Evolutionary conservation across 2,329 filamentous ascomycete species (phyloP).

Genomic region (Exophiala calicioides): DNA sequence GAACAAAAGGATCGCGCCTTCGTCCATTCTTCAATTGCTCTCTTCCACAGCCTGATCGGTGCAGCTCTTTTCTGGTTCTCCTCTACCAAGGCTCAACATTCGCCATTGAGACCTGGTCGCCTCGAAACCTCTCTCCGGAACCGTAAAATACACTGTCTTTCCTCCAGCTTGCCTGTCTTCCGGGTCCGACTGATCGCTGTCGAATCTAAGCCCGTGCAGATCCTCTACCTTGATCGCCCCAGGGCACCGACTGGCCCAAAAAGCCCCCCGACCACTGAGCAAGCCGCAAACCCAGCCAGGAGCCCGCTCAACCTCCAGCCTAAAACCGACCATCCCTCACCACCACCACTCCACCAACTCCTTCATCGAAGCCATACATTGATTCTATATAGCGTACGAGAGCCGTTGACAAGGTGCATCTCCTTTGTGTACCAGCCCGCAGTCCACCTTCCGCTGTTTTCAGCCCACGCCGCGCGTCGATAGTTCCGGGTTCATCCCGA

Average conservation of each 20-base stretch:
- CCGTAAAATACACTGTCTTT: no score
- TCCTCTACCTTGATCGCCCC: slow-evolving; percentile 17
- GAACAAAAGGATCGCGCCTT: slow-evolving; percentile 31
- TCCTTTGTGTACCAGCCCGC: background rate
- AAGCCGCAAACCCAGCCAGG: slow-evolving; percentile 15
- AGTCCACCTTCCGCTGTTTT: background rate
- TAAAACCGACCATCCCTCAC: slow-evolving; percentile 19
- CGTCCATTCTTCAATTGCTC: slow-evolving; percentile 24
- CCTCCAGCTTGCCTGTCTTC: no score
- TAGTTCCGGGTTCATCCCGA: no score
- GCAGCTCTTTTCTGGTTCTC: slow-evolving; percentile 2
- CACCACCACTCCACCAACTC: slow-evolving; percentile 12
- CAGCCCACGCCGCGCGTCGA: no score
- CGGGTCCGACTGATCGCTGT: slow-evolving; percentile 4
- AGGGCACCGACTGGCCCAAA: slow-evolving; percentile 5
- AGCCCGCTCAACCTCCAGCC: slow-evolving; percentile 7
- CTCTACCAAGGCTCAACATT: background rate
- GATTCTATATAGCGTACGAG: slow-evolving; percentile 6
- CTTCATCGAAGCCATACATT: slow-evolving; percentile 4
- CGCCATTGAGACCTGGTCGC: background rate
- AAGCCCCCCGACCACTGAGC: slow-evolving; percentile 22
- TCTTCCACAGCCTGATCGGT: slow-evolving; percentile 23
- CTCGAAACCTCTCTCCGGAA: no score
- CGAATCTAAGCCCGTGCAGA: slow-evolving; percentile 18
- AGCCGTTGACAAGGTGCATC: slow-evolving; percentile 3